Evolutionary conservation across 2,329 filamentous ascomycete genomes (phyloP), one percentile per base, ranked within the genome.

Genomic region (Didymella glomerata): DNA sequence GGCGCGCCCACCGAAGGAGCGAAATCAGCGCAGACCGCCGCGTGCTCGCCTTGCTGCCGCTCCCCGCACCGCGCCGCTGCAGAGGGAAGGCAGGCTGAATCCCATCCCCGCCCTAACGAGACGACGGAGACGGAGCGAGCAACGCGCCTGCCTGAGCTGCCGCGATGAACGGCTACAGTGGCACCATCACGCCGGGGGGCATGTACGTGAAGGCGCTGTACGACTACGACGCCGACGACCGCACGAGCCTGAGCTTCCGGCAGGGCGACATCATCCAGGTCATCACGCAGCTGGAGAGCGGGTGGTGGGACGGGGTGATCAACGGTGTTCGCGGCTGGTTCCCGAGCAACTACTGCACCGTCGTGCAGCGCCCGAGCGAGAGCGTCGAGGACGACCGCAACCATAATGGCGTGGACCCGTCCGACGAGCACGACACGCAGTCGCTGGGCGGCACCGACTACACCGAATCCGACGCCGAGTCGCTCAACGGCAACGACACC

Each of bases 251-350:
- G 76, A 98, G 93, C 80, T 99, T 99, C 79, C 92, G 92, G 71
- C 91, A 96, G 77, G 95, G 95, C 73, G 95, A 99, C 80, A 88
- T 98, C 68, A 99, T 99, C 71, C 94, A 98, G 80, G 95, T 99
- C 70, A 94, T 99, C 71, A 99, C 95, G 52, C 94, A 97, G 80
- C 85, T 98, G 57, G 95, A 99, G 78, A 98, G 93, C 72, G 95
- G 95, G 56, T 99, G 95, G 95, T 99, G 95, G 95, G 95, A 99
- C 80, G 95, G 95, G 48, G 92, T 99, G 55, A 97, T 99, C 76
- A 95, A 97, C 73, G 92, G 93, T 59, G 91, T 97, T 68, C 89
- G 95, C 75, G 95, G 95, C 76, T 99, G 95, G 95, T 99, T 99
- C 77, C 95, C 95, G 36, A 98, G 94, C 83, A 99, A 99, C 78